phyloP scores from a whole-genome alignment of 192 early-diverging fungal species.

The Umbelopsis sp. region DNA sequence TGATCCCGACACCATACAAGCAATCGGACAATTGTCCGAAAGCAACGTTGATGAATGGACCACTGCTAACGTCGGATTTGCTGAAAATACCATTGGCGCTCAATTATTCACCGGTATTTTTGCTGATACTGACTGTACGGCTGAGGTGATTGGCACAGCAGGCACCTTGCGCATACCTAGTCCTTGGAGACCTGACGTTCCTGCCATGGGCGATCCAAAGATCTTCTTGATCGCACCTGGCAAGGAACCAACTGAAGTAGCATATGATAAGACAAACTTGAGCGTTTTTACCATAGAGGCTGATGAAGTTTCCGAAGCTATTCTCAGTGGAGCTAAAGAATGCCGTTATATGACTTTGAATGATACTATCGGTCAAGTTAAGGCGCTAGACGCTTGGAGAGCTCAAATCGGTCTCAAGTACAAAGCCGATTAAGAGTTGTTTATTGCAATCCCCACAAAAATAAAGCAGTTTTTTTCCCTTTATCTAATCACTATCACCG shows the following conservation, averaged over 20 bases:
- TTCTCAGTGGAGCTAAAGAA: constrained; percentile 16
- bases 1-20: constrained; percentile 27
- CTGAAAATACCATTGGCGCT: constrained; percentile 24
- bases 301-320: constrained; percentile 35
- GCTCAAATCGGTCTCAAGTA: constrained; percentile 36
- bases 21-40: constrained; percentile 22
- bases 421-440: constrained; percentile 14
- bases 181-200: constrained; percentile 40
- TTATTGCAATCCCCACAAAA: background rate
- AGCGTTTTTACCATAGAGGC: constrained; percentile 35
- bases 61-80: constrained; percentile 29
- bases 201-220: constrained; percentile 24
- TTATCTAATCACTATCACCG: background rate
- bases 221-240: constrained; percentile 19
- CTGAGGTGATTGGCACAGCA: constrained; percentile 30
- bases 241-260: background rate
- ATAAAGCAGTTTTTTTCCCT: background rate
- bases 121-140: constrained; percentile 31
- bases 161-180: constrained; percentile 30
- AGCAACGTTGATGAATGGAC: constrained; percentile 44
- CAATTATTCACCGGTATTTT: constrained; percentile 34
- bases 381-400: constrained; percentile 39
- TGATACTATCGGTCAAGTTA: constrained; percentile 35
- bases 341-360: constrained; percentile 37
- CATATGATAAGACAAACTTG: constrained; percentile 20